Evolutionary conservation across 2,329 filamentous ascomycete species (phyloP).

Genomic region (Trichoderma sp.): DNA sequence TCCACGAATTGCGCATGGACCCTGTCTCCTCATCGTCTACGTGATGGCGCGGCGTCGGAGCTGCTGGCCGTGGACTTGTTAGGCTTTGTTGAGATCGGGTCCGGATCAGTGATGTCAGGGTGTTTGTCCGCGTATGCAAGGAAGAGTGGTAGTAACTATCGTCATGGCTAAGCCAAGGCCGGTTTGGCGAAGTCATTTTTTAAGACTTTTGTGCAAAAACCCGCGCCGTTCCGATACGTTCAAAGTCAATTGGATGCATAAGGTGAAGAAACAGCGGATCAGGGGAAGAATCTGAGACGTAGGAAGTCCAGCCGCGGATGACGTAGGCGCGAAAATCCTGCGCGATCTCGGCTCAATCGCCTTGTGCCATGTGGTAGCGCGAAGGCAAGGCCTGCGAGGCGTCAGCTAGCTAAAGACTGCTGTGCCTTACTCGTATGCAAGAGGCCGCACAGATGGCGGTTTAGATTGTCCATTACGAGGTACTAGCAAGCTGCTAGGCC

Average conservation of each 20-base stretch:
- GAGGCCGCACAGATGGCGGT: not conserved
- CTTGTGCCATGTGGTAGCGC: not conserved
- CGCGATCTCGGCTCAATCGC: not conserved
- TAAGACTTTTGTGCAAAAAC: not conserved
- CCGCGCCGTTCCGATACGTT: not conserved
- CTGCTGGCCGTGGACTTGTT: constrained; percentile 27
- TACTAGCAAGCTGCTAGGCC: constrained; percentile 2
- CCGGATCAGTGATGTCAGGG: constrained; percentile 39
- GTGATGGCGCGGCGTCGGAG: constrained; percentile 21
- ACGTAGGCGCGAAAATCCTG: constrained; percentile 12
- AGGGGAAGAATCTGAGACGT: not conserved
- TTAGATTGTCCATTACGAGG: constrained; percentile 9
- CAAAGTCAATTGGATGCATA: not conserved
- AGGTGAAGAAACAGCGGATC: not conserved
- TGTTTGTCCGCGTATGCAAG: constrained; percentile 37
- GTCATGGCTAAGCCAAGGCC: constrained; percentile 21
- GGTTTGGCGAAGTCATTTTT: constrained; percentile 32
- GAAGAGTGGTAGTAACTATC: constrained; percentile 27
- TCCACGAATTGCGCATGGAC: constrained; percentile 21
- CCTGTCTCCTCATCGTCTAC: constrained; percentile 35
- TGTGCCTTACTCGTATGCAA: not conserved
- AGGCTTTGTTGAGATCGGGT: constrained; percentile 38
- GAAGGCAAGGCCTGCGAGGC: not conserved
- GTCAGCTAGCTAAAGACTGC: not conserved
- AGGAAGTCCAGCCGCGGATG: not conserved